Conservation (phyloP, 2,329 filamentous ascomycete genomes). For the Ophiognomonia clavigignenti-juglandacearum region DNA sequence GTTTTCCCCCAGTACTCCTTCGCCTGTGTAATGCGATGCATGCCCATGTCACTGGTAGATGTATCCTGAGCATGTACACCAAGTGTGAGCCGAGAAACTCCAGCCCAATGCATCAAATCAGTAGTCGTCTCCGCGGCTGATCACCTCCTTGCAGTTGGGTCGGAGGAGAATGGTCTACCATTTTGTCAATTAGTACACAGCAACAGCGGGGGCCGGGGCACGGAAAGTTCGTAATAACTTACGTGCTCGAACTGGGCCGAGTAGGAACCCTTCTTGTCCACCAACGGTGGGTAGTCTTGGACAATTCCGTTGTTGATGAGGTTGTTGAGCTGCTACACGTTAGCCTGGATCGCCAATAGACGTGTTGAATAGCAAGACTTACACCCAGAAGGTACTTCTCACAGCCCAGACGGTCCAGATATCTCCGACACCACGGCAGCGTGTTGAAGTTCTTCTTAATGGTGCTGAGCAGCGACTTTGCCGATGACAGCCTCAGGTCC, state of each 20-base stretch:
- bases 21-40: not conserved
- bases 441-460: conserved; percentile 98
- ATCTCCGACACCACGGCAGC: conserved; percentile 83
- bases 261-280: conserved; percentile 91
- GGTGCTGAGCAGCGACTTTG: conserved; percentile 77
- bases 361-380: conserved; percentile 28
- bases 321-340: conserved; percentile 64
- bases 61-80: not conserved
- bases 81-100: not conserved
- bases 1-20: not conserved
- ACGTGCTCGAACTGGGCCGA: conserved; percentile 95
- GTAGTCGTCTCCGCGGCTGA: conserved; percentile 82
- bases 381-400: conserved; percentile 91
- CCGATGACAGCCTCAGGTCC: conserved; percentile 71
- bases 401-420: conserved; percentile 87
- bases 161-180: conserved; percentile 68
- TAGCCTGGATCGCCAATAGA: conserved; percentile 22
- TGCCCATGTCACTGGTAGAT: not conserved
- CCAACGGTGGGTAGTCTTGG: conserved; percentile 83
- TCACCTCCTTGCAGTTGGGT: conserved; percentile 80
- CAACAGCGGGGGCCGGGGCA: not conserved
- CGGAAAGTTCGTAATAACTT: conserved; percentile 33
- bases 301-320: conserved; percentile 79
- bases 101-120: conserved; percentile 32
- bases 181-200: conserved; percentile 16